Percentiles rank a stretch among this genome's conserved stretches.
These are phyloP conservation scores for Trichocomaceae sp. DNA, from an alignment of 2,329 filamentous ascomycete species.

Conservation along the genomic window DNA sequence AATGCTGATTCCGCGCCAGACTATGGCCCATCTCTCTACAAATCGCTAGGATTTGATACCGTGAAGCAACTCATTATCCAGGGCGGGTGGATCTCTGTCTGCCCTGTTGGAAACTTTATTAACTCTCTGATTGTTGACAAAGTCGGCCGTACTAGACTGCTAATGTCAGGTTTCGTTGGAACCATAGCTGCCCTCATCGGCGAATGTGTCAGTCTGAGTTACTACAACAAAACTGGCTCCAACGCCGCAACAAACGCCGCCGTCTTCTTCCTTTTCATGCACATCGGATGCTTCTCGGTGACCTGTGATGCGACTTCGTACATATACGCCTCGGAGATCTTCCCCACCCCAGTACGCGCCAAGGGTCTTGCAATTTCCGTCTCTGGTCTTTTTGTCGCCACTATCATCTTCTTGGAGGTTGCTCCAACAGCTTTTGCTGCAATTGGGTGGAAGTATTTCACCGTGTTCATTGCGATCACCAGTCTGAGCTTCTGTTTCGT, in stretches of 20 bases:
- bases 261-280: conserved; percentile 12
- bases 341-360: conserved; percentile 17
- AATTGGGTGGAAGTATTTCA: conserved; percentile 11
- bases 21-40: conserved; percentile 9
- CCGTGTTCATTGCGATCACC: conserved; percentile 4
- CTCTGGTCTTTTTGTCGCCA: conserved; percentile 12
- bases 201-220: conserved; percentile 9
- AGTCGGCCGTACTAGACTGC: conserved; percentile 10
- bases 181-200: conserved; percentile 4
- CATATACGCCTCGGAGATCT: conserved; percentile 19
- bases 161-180: conserved; percentile 8
- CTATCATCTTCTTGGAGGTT: conserved; percentile 15
- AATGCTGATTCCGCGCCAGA: background rate
- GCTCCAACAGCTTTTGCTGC: conserved; percentile 17
- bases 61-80: conserved; percentile 7
- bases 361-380: conserved; percentile 17
- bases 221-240: conserved; percentile 3
- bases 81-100: conserved; percentile 9
- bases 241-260: conserved; percentile 1
- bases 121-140: conserved; percentile 13
- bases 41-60: conserved; percentile 3
- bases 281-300: conserved; percentile 8
- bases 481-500: conserved; percentile 1
- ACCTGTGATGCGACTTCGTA: conserved; percentile 18
- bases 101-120: conserved; percentile 13